Conservation (phyloP, 164 flowering plant species). For the Nymphaea colorata region DNA sequence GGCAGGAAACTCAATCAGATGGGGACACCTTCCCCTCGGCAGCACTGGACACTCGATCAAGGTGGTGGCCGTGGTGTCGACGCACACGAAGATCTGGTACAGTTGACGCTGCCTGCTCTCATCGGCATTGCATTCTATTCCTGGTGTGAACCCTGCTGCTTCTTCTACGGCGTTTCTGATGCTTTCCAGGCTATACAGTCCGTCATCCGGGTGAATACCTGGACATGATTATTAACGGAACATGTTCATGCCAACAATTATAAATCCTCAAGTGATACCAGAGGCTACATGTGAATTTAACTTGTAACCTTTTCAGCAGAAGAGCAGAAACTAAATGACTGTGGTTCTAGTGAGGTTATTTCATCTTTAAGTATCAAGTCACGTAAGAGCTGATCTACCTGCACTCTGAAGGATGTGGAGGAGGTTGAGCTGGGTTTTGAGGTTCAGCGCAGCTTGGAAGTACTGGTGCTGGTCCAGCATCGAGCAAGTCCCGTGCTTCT, state of each 20-base stretch:
- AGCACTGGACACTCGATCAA: conserved; percentile 34
- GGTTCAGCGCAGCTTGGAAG: conserved; percentile 26
- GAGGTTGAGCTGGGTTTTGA: conserved; percentile 19
- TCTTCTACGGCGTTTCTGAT: conserved; percentile 27
- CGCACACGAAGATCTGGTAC: conserved; percentile 38
- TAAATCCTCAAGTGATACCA: too few species aligned
- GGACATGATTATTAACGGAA: not conserved
- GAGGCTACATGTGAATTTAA: too few species aligned
- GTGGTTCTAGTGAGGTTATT: too few species aligned
- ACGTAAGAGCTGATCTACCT: conserved; percentile 10
- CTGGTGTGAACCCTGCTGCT: conserved; percentile 26
- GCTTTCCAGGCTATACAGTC: conserved; percentile 17
- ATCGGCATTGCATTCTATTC: conserved; percentile 35
- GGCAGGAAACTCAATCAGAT: conserved; percentile 27
- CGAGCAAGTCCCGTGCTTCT: conserved; percentile 41
- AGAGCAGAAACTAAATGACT: conserved; percentile 1
- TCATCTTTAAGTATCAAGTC: too few species aligned
- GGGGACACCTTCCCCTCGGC: conserved; percentile 25
- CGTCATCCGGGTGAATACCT: conserved; percentile 34
- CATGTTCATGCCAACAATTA: too few species aligned
- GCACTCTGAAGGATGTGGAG: conserved; percentile 19
- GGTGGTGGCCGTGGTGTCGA: conserved; percentile 20
- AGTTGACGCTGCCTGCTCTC: conserved; percentile 24
- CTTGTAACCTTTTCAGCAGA: not conserved
- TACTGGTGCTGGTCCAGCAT: conserved; percentile 26